Evolutionary conservation across 306 rosid species (phyloP), one percentile per base, ranked within the genome.

Genomic region (Cucurbita pepo): DNA sequence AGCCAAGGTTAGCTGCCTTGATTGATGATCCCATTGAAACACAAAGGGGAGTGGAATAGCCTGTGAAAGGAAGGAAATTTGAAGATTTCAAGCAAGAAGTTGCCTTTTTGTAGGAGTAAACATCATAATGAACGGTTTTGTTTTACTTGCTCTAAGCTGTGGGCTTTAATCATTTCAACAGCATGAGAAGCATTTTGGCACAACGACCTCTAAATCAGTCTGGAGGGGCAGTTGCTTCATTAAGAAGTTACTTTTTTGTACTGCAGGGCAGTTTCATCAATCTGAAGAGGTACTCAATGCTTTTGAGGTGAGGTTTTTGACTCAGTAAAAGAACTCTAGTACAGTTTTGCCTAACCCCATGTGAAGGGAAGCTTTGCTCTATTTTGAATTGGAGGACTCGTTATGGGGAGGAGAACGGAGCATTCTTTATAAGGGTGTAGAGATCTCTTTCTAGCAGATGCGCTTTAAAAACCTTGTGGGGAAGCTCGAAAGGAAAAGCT

Each of bases 1-100:
- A 80, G 41, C 45, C 52, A 22, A 66, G 2, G 69, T 79, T 66
- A 54, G 60, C 21, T 15, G 74, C 15, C 40, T 74, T 45, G 38
- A 43, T 69, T 8, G 75, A 63, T 5, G 61, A 41, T 16, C 62
- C 84, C 84, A 77, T 80, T 69, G 78, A 57, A 64, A 64, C n/a
- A 18, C 71, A n/a, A 64, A 41, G 22, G n/a, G 34, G 69, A 38
- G 69, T 18, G 71, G 40, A 13, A 61, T 61, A 19, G 71, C 51
- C 43, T 18, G 69, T 8, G 11, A 62, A 40, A 62, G 50, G 22
- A 37, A 16, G 50, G 50, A 38, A 62, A 7, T 40, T 47, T 59
- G 38, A 36, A 38, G 48, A 36, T 1, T 61, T 61, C 14, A 61
- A 48, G 34, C n/a, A 34, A 58, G 60, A 56, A 56, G 36, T 56